These are phyloP conservation scores for Chalciporus pseudorubinellus DNA, from an alignment of 768 basidiomycete species.

Conservation along the genomic window DNA sequence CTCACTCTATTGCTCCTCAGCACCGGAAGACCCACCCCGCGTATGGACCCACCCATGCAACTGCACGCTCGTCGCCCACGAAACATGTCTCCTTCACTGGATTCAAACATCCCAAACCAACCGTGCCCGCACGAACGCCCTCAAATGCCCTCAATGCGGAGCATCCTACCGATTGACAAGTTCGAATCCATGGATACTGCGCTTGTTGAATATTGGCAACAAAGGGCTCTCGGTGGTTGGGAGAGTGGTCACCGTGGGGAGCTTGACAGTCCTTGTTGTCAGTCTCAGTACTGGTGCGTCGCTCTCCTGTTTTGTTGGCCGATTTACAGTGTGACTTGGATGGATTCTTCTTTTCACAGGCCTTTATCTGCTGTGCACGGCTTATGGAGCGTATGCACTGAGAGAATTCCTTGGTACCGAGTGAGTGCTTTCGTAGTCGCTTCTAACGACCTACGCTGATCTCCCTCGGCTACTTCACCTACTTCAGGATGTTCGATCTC, in stretches of 20 bases:
- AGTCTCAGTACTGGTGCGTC: conserved; percentile 62
- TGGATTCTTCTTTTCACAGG: conserved; percentile 31
- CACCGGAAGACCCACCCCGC: conserved; percentile 46
- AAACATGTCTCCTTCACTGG: conserved; percentile 77
- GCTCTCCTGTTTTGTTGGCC: not conserved
- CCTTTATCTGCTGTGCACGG: conserved; percentile 50
- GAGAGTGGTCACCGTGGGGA: conserved; percentile 48
- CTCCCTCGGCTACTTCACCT: no score
- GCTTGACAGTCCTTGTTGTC: conserved; percentile 48
- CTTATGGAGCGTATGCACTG: conserved; percentile 73
- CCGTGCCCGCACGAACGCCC: conserved; percentile 57
- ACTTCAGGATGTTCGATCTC: conserved; percentile 54
- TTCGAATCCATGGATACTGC: conserved; percentile 52
- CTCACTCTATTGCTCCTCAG: conserved; percentile 24
- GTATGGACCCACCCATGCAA: conserved; percentile 79
- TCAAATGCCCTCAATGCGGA: conserved; percentile 80
- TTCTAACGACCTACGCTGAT: not conserved
- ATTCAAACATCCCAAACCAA: conserved; percentile 67
- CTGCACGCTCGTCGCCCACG: conserved; percentile 79
- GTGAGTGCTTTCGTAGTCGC: conserved; percentile 32
- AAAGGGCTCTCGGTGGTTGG: conserved; percentile 49
- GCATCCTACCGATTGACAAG: conserved; percentile 66
- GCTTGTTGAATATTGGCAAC: conserved; percentile 51
- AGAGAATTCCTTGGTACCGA: conserved; percentile 68
- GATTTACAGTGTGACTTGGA: not conserved